phyloP scores from a whole-genome alignment of 805 yeast species.

The Priceomyces fermenticarens region DNA sequence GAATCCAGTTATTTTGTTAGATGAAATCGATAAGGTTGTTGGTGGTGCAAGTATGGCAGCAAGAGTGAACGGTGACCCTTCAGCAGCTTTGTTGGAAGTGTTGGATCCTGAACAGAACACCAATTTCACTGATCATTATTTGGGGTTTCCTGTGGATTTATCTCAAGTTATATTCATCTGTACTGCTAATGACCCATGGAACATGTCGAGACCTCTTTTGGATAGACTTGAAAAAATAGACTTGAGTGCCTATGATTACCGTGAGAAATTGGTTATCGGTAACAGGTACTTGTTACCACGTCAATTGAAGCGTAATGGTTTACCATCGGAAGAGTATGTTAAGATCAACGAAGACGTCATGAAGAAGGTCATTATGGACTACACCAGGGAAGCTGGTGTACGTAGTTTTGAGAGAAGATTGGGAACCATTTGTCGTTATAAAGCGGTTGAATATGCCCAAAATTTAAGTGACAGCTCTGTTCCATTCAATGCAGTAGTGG shows the following conservation, averaged over 20 bases:
- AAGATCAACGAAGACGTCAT: conserved; percentile 52
- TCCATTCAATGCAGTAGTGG: conserved; percentile 41
- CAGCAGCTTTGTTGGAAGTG: conserved; percentile 84
- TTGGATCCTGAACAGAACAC: conserved; percentile 87
- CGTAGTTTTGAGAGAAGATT: conserved; percentile 72
- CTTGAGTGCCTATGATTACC: conserved; percentile 73
- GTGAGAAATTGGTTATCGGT: conserved; percentile 75
- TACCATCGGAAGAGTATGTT: conserved; percentile 40
- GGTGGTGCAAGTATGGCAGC: conserved; percentile 47
- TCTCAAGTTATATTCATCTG: conserved; percentile 80
- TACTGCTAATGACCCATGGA: conserved; percentile 76
- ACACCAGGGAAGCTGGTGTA: conserved; percentile 86
- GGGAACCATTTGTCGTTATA: conserved; percentile 74
- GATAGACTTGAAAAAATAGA: conserved; percentile 84
- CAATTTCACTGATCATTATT: conserved; percentile 74
- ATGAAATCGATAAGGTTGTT: conserved; percentile 79
- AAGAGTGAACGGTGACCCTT: conserved; percentile 76
- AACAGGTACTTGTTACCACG: conserved; percentile 68
- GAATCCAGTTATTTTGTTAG: conserved; percentile 81
- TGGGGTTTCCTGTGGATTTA: conserved; percentile 82
- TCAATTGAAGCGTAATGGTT: conserved; percentile 67
- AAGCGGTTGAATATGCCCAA: conserved; percentile 67
- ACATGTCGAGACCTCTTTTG: conserved; percentile 70
- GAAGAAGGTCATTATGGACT: conserved; percentile 59
- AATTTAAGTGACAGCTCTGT: conserved; percentile 15